Evolutionary conservation across 2,329 filamentous ascomycete genomes (phyloP).

Genomic region (Plenodomus lindquistii): DNA sequence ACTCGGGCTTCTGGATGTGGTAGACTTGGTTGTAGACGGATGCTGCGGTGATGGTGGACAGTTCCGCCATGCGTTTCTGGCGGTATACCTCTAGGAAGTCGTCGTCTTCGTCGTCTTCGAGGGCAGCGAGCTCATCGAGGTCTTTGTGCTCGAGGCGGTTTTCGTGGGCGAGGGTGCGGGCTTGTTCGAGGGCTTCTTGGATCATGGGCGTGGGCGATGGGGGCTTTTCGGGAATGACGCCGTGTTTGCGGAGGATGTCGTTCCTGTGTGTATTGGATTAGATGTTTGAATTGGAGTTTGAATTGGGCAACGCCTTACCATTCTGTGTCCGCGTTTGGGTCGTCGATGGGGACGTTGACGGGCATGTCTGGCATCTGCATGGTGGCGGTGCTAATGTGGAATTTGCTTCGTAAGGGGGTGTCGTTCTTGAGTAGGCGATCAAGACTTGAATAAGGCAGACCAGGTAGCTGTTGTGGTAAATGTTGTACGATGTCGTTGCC

Average conservation of each 20-base stretch:
- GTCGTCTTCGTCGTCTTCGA: conserved; percentile 96
- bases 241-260: conserved; percentile 95
- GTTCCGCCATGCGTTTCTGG: conserved; percentile 80
- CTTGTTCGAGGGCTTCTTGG: conserved; percentile 88
- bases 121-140: conserved; percentile 86
- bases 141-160: conserved; percentile 94
- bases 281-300: not conserved
- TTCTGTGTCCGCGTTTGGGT: conserved; percentile 97
- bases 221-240: conserved; percentile 95
- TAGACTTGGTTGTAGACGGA: conserved; percentile 89
- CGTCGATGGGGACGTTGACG: conserved; percentile 82
- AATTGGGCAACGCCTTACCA: conserved; percentile 62
- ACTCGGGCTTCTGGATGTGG: conserved; percentile 92
- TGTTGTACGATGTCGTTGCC: conserved; percentile 15
- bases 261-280: conserved; percentile 71
- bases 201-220: conserved; percentile 95
- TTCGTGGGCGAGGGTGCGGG: conserved; percentile 80
- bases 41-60: conserved; percentile 73
- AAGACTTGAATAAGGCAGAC: conserved; percentile 27
- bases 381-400: conserved; percentile 3
- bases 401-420: not conserved
- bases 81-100: conserved; percentile 86
- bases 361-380: conserved; percentile 58
- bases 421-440: no score
- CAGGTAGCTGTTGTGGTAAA: not conserved